Base-by-base conservation (phyloP, 164 flowering plant species). In the Amborella trichopoda region DNA sequence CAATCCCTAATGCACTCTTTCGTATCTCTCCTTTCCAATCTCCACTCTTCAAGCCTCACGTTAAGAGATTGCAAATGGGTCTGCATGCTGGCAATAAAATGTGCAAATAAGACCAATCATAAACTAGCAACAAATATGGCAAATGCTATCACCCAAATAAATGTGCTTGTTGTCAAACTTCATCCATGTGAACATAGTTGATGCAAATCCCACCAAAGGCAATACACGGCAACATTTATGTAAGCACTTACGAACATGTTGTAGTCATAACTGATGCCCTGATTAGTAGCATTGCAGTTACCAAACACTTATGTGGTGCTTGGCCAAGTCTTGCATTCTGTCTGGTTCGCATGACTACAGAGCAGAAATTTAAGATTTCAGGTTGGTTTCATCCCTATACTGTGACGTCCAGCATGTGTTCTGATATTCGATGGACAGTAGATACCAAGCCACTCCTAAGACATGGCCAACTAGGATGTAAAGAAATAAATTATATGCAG, bases 1-100 rank as follows among this genome's bases (percentile, higher is more conserved):
- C 98, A 89, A 58, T 91, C 94, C 49, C 68, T 64, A 94, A 83
- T 87, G 96, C 98, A 91, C 61, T 87, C 93, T 64, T 91, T 93
- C 13, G 98, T 91, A 62, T 91, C 98, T 54, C 85, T 67, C 55
- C 83, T 68, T 61, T 75, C 81, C 8, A 87, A 79, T 48, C 98
- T 79, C 98, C 98, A 91, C 52, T 91, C 96, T 67, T 91, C 98
- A 3, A 86, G 81, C 65, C 94, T 75, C 53, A 75, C 64, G 32
- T 89, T 91, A 42, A 80, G 51, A 17, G 98, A 91, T 71, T 87
- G 94, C 74, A 91, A 68, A 63, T 83, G 87, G 18, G 96, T 91
- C 98, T 91, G 47, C 70, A 65, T 2, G 20, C 44, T 41, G 9
- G 40, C 50, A 16, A n/a, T n/a, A n/a, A n/a, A n/a, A n/a, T n/a